Conservation (phyloP, 1,284 basidiomycete genomes). For the Phenoliferia sp. region DNA sequence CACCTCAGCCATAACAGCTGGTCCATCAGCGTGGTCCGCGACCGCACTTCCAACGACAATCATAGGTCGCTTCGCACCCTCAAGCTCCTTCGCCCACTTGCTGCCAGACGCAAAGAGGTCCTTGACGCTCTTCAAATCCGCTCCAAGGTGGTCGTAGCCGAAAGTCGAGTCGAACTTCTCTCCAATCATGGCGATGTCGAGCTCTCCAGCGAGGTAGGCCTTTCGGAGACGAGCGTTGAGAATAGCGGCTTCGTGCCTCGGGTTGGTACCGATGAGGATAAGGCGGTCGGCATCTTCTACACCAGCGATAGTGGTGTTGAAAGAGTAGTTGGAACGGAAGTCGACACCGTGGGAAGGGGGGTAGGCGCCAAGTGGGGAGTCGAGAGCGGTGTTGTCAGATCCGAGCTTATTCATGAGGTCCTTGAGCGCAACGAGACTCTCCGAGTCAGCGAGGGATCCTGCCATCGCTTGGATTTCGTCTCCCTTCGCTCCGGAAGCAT, state of each 20-base stretch:
- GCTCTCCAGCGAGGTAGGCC: conserved; percentile 78
- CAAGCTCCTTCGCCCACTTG: conserved; percentile 78
- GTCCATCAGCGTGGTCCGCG: conserved; percentile 79
- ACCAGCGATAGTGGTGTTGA: conserved; percentile 91
- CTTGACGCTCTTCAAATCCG: conserved; percentile 69
- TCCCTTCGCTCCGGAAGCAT: conserved; percentile 74
- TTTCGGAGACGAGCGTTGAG: conserved; percentile 95
- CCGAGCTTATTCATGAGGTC: conserved; percentile 90
- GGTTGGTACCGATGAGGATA: conserved; percentile 93
- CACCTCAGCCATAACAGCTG: conserved; percentile 70
- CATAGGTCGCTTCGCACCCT: conserved; percentile 84
- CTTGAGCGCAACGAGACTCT: conserved; percentile 88
- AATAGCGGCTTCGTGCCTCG: conserved; percentile 94
- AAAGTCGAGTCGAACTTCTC: conserved; percentile 89
- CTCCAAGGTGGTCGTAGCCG: conserved; percentile 86
- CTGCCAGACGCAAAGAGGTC: conserved; percentile 56
- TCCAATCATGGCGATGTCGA: conserved; percentile 86
- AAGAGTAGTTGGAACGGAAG: conserved; percentile 91
- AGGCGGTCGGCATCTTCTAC: conserved; percentile 90
- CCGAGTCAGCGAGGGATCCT: conserved; percentile 88
- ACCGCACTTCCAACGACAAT: conserved; percentile 89
- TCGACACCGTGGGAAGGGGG: conserved; percentile 75
- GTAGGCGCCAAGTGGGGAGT: conserved; percentile 63
- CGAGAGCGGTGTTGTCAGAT: conserved; percentile 87
- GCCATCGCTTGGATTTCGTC: conserved; percentile 95